phyloP scores from a whole-genome alignment of 352 stramenopile genomes.

The Globisporangium nodosum region DNA sequence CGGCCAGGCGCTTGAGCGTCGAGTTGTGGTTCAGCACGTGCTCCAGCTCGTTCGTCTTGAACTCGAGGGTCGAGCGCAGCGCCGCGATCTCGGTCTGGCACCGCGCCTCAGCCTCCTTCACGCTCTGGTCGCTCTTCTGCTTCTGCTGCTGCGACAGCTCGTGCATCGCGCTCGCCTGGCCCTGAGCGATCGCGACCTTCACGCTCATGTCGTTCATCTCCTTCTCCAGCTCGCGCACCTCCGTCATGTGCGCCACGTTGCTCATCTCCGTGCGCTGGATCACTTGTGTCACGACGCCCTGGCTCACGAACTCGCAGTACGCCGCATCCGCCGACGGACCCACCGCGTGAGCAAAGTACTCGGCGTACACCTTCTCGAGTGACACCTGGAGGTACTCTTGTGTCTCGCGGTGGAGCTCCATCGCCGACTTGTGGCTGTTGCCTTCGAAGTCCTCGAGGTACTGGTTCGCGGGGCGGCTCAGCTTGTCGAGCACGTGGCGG shows the following conservation, averaged over 20 bases:
- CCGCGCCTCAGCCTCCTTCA: constrained; percentile 74
- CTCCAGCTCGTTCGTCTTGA: constrained; percentile 85
- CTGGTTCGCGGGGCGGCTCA: constrained; percentile 30
- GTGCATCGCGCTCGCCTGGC: constrained; percentile 77
- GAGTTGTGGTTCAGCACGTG: constrained; percentile 86
- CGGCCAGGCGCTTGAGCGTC: constrained; percentile 79
- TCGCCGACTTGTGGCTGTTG: constrained; percentile 54
- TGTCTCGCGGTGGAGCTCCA: constrained; percentile 70
- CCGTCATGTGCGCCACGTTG: constrained; percentile 69
- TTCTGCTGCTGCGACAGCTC: constrained; percentile 72
- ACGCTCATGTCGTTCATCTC: constrained; percentile 80
- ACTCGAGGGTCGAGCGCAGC: constrained; percentile 69
- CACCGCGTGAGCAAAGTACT: constrained; percentile 57
- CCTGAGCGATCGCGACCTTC: constrained; percentile 74
- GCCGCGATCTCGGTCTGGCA: constrained; percentile 58
- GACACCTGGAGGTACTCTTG: constrained; percentile 55
- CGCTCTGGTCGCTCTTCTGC: constrained; percentile 68
- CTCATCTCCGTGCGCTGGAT: constrained; percentile 75
- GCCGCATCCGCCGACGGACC: constrained; percentile 74
- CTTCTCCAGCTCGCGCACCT: constrained; percentile 71
- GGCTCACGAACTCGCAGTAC: constrained; percentile 82
- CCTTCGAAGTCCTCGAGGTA: constrained; percentile 28
- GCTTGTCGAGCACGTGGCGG: constrained; percentile 44
- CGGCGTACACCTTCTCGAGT: constrained; percentile 39
- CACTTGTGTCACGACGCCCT: constrained; percentile 59